Evolutionary conservation across 2,329 filamentous ascomycete genomes (phyloP).

Genomic region (Ophiostoma piceae): DNA sequence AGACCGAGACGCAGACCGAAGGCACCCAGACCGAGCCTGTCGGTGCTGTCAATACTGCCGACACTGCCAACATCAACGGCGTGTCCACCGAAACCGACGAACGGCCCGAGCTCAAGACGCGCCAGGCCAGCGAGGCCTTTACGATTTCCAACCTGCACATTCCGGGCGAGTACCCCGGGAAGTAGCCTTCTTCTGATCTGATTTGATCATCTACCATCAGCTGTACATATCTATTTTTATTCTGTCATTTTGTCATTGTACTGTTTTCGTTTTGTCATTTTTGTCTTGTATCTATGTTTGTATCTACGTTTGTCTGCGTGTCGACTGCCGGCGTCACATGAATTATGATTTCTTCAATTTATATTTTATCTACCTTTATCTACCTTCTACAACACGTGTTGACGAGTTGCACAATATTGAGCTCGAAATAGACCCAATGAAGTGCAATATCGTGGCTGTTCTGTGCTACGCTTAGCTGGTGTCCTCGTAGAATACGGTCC

Average conservation of each 20-base stretch:
- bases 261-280: background rate
- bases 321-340: background rate
- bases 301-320: slow-evolving; percentile 5
- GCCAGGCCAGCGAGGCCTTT: slow-evolving; percentile 42
- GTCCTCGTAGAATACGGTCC: background rate
- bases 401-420: background rate
- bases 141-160: slow-evolving; percentile 63
- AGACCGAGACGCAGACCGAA: background rate
- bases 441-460: background rate
- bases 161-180: slow-evolving; percentile 52
- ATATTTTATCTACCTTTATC: background rate
- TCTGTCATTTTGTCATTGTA: background rate
- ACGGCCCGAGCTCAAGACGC: slow-evolving; percentile 26
- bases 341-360: background rate
- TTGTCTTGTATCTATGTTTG: background rate
- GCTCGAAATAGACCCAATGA: background rate
- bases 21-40: too few relatives aligned
- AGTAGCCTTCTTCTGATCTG: background rate
- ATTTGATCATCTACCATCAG: too few relatives aligned
- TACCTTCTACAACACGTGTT: background rate
- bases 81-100: background rate
- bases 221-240: background rate
- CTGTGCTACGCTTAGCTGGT: background rate
- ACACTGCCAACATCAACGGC: background rate
- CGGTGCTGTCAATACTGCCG: background rate